phyloP scores from a whole-genome alignment of 495 filamentous ascomycete species.

The Penicillium atrosanguineum region DNA sequence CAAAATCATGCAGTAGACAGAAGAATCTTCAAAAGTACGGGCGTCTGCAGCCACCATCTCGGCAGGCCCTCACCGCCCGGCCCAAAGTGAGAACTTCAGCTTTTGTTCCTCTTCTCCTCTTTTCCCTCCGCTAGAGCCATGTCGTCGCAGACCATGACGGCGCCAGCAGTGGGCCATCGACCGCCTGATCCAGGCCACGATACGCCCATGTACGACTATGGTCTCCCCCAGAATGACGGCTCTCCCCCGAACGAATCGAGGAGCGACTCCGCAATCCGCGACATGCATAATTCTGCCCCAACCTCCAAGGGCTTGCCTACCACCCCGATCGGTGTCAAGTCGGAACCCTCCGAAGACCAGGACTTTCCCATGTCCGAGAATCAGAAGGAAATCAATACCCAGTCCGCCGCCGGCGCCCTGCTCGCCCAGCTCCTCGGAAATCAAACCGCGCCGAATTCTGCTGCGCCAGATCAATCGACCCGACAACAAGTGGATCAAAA shows the following conservation, averaged over 20 bases:
- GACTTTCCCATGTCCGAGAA: slow-evolving; percentile 11
- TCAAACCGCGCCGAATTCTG: slow-evolving; percentile 25
- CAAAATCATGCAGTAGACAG: slow-evolving; percentile 15
- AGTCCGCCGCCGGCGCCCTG: slow-evolving; percentile 45
- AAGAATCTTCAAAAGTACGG: slow-evolving; percentile 19
- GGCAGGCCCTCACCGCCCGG: slow-evolving; percentile 33
- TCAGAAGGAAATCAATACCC: slow-evolving; percentile 25
- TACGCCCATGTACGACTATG: slow-evolving; percentile 43
- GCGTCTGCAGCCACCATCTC: slow-evolving; percentile 23
- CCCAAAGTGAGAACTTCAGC: slow-evolving; percentile 30
- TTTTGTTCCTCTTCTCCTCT: slow-evolving; percentile 27
- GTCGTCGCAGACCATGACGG: slow-evolving; percentile 58
- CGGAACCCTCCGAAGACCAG: slow-evolving; percentile 25
- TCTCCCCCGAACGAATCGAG: slow-evolving; percentile 34
- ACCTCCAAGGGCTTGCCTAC: slow-evolving; percentile 33
- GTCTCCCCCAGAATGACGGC: slow-evolving; percentile 30
- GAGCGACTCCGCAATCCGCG: slow-evolving; percentile 48
- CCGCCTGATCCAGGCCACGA: slow-evolving; percentile 46
- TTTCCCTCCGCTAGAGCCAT: slow-evolving; percentile 40
- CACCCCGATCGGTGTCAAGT: slow-evolving; percentile 35
- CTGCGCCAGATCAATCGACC: slow-evolving; percentile 11
- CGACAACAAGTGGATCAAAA: slow-evolving; percentile 10
- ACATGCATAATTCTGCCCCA: slow-evolving; percentile 46
- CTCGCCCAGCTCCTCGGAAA: slow-evolving; percentile 45
- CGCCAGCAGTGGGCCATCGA: slow-evolving; percentile 52